Evolutionary conservation across 176 grass and related monocot species (phyloP).

Genomic region (Lolium rigidum): DNA sequence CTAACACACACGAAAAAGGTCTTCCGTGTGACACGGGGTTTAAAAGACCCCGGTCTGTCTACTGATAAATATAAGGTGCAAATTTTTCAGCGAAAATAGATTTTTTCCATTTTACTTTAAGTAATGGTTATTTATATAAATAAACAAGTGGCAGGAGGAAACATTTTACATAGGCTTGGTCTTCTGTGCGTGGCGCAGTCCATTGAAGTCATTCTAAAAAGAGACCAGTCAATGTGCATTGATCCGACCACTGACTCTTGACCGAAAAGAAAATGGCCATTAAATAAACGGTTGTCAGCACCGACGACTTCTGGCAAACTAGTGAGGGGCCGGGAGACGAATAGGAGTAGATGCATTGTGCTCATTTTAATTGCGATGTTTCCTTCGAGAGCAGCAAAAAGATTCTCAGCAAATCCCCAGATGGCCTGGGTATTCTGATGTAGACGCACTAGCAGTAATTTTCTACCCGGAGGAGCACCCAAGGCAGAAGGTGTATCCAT

Average conservation of each 20-base stretch:
- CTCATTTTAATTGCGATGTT: slow-evolving; percentile 8
- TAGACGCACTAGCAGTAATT: background rate
- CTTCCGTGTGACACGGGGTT: too few relatives aligned
- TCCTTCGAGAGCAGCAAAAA: slow-evolving; percentile 28
- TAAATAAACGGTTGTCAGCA: slow-evolving; percentile 11
- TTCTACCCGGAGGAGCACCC: background rate
- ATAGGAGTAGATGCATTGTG: slow-evolving; percentile 13
- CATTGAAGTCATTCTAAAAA: background rate
- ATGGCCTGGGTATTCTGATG: slow-evolving; percentile 23
- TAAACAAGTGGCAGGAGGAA: background rate
- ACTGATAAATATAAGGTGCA: too few relatives aligned
- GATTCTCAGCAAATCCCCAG: slow-evolving; percentile 46
- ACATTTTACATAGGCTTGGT: background rate
- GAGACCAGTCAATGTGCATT: background rate
- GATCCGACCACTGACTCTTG: slow-evolving; percentile 6
- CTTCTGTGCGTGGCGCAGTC: background rate
- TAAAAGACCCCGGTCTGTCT: too few relatives aligned
- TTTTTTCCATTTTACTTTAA: too few relatives aligned
- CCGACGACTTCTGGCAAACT: slow-evolving; percentile 22
- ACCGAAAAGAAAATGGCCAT: background rate
- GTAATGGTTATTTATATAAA: too few relatives aligned
- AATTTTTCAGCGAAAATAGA: too few relatives aligned
- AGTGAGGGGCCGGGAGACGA: background rate
- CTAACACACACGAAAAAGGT: too few relatives aligned
- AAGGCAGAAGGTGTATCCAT: too few relatives aligned